Base-by-base conservation (phyloP, 108 stramenopile genomes). In the Cyclostephanos tholiformis region DNA sequence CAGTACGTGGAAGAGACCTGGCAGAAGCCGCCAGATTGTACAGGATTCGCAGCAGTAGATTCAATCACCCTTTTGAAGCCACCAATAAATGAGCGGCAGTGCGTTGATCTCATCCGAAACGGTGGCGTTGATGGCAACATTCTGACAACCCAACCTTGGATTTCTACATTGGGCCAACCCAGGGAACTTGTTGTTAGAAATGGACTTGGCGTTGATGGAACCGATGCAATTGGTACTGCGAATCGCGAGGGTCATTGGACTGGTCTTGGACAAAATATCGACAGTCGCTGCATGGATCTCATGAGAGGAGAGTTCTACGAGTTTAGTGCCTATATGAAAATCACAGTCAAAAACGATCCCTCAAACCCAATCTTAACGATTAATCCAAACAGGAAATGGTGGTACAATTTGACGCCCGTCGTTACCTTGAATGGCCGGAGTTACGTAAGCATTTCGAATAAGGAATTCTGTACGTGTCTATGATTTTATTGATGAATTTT, bases 1-100 rank as follows among this genome's bases (percentile, higher is more conserved):
- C 76, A 70, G 10, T 83, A 49, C 19, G 79, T 68, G 4, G 74
- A 82, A 66, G 85, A 85, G 70, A 32, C 36, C 16, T 83, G 77
- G 77, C 73, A 75, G 5, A 61, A 61, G 12, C 43, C 67, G 14
- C 73, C 82, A 51, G 76, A 76, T 29, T 83, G 82, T 39, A 20
- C 50, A 26, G 73, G 73, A 48, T 61, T 43, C 19, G 74, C 55
- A 17, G n/a, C 30, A n/a, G 56, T 63, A 1, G 61, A 65, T 57
- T 68, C 69, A n/a, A 43, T 83, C 23, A 79, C 72, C 19, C 23
- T 78, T 16, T 46, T 65, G 13, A 74, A 82, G 39, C 77, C 82
- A 13, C 51, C 73, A n/a, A 20, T 79, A 9, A 77, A 69, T 46
- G 39, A 36, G 29, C 51, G 48, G 35, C 39, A 65, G 29, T 72